phyloP scores from a whole-genome alignment of 495 filamentous ascomycete genomes.

The Penicillium longicatenatum region DNA sequence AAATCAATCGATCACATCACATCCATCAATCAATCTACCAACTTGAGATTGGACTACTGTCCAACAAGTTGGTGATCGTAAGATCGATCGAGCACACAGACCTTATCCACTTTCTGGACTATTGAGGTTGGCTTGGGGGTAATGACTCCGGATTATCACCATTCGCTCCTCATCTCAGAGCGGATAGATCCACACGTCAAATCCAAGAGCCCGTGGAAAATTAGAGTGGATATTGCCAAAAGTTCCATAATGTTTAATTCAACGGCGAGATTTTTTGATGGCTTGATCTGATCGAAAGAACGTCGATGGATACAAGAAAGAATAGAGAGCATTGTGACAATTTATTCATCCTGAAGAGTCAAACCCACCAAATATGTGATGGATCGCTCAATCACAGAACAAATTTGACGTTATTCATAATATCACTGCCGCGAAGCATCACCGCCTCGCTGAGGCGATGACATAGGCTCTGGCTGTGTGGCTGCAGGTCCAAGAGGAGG shows the following conservation, averaged over 20 bases:
- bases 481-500: slow-evolving; percentile 38
- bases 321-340: too few relatives aligned
- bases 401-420: neutral
- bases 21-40: neutral
- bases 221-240: neutral
- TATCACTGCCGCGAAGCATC: slow-evolving; percentile 18
- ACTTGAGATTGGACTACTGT: neutral
- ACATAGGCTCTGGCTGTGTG: slow-evolving; percentile 27
- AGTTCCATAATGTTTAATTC: neutral
- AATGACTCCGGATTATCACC: slow-evolving; percentile 17
- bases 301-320: too few relatives aligned
- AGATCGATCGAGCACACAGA: neutral
- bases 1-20: neutral
- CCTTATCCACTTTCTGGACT: neutral
- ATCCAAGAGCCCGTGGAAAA: slow-evolving; percentile 15
- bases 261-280: neutral
- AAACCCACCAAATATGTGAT: neutral
- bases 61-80: neutral
- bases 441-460: slow-evolving; percentile 27
- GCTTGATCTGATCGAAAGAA: neutral
- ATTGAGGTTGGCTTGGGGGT: slow-evolving; percentile 6
- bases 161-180: slow-evolving; percentile 17
- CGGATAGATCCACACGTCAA: slow-evolving; percentile 11
- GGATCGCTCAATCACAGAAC: neutral
- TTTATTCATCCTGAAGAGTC: too few relatives aligned